These are phyloP conservation scores for Pseudogymnoascus sp. DNA, from an alignment of 2,329 filamentous ascomycete species.

Conservation along the genomic window DNA sequence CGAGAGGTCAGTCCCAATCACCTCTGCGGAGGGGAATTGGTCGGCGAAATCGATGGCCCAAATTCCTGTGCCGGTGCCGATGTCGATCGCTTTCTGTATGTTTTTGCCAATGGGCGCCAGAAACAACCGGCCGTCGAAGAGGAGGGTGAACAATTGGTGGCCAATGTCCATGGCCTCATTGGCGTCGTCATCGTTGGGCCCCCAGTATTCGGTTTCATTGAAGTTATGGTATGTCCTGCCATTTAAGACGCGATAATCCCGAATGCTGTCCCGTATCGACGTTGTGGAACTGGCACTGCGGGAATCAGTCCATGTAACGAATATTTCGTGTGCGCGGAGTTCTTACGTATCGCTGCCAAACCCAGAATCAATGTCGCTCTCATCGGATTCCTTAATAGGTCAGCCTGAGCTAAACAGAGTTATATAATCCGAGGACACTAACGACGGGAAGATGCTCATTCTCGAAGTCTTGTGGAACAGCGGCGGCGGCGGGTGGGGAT, in stretches of 20 bases:
- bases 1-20: slow-evolving; percentile 21
- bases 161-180: slow-evolving; percentile 13
- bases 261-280: slow-evolving; percentile 9
- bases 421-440: neutral
- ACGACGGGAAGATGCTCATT: neutral
- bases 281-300: slow-evolving; percentile 11
- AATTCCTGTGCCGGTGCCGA: slow-evolving; percentile 8
- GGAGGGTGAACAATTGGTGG: slow-evolving; percentile 1
- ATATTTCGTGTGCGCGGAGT: neutral
- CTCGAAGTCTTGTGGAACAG: neutral
- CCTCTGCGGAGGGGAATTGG: slow-evolving; percentile 17
- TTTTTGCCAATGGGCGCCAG: slow-evolving; percentile 9
- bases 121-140: slow-evolving; percentile 5
- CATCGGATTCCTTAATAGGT: neutral
- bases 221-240: slow-evolving; percentile 12
- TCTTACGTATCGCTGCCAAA: slow-evolving; percentile 10
- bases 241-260: slow-evolving; percentile 11
- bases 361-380: slow-evolving; percentile 8
- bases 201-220: slow-evolving; percentile 1
- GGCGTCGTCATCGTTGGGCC: slow-evolving; percentile 10
- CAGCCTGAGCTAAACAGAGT: neutral
- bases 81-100: slow-evolving; percentile 6
- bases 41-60: slow-evolving; percentile 7
- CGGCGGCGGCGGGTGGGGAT: neutral
- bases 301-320: neutral